Evolutionary conservation across 345 rosid genomes (phyloP).

Genomic region (Raphanus sativus): DNA sequence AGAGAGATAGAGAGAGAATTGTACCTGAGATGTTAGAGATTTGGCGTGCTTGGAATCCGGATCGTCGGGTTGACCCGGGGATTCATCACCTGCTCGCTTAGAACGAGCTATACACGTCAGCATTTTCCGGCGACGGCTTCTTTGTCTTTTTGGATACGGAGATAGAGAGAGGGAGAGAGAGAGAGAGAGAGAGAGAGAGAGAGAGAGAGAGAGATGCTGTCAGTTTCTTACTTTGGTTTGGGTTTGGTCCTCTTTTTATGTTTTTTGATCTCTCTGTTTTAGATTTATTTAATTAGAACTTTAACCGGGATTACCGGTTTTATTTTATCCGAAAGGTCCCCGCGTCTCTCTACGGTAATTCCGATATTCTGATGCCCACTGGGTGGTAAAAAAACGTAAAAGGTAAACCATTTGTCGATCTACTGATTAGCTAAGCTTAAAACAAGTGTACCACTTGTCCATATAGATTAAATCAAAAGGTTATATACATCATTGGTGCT

Average conservation of each 20-base stretch:
- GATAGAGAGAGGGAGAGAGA: background rate
- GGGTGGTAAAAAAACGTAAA: conserved; percentile 6
- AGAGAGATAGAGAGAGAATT: background rate
- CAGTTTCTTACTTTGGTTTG: conserved; percentile 31
- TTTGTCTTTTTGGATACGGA: conserved; percentile 24
- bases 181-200: background rate
- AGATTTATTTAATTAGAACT: background rate
- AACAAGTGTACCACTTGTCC: conserved; percentile 6
- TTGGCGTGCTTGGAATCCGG: conserved; percentile 52
- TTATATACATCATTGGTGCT: background rate
- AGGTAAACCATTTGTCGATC: background rate
- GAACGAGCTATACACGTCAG: conserved; percentile 94
- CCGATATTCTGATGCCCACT: background rate
- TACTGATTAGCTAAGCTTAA: background rate
- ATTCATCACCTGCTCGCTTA: conserved; percentile 73
- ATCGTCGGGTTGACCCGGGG: conserved; percentile 55
- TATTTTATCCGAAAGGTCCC: background rate
- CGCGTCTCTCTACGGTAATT: conserved; percentile 34
- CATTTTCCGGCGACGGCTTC: conserved; percentile 45
- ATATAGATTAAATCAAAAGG: conserved; percentile 1
- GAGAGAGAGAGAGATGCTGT: conserved; percentile 21
- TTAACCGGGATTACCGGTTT: conserved; percentile 42
- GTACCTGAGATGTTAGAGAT: conserved; percentile 86
- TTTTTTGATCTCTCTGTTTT: conserved; percentile 1
- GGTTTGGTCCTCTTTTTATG: conserved; percentile 31